These are phyloP conservation scores for Penicillium sclerotiorum DNA, from an alignment of 2,329 filamentous ascomycete species.

Conservation along the genomic window DNA sequence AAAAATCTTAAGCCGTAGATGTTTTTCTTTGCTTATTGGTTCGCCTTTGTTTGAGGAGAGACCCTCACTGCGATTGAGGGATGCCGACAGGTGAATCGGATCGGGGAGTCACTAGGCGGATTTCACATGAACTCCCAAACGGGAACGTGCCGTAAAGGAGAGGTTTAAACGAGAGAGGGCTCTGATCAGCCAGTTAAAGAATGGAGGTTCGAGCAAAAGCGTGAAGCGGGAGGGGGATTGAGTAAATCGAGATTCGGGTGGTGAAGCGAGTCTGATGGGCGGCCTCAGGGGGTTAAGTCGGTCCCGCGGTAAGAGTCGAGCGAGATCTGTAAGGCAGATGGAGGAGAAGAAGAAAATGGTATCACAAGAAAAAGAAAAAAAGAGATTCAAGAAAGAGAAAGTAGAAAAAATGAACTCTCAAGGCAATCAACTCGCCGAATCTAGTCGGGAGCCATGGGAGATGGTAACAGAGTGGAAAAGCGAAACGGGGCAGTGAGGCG, in stretches of 20 bases:
- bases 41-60: too few relatives aligned
- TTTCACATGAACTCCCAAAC: neutral
- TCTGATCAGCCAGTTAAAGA: slow-evolving; percentile 13
- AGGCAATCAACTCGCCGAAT: slow-evolving; percentile 17
- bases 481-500: slow-evolving; percentile 27
- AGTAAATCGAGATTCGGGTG: neutral
- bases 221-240: slow-evolving; percentile 10
- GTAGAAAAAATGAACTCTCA: slow-evolving; percentile 15
- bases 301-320: neutral
- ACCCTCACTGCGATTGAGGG: too few relatives aligned
- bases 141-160: neutral
- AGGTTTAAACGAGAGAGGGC: neutral
- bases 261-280: neutral
- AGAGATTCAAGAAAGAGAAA: slow-evolving; percentile 14
- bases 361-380: slow-evolving; percentile 12
- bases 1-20: too few relatives aligned
- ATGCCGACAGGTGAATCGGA: neutral
- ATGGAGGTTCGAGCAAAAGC: slow-evolving; percentile 9
- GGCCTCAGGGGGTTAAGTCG: slow-evolving; percentile 17
- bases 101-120: neutral
- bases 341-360: slow-evolving; percentile 9
- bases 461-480: slow-evolving; percentile 11
- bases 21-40: too few relatives aligned
- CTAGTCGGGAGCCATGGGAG: slow-evolving; percentile 31
- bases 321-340: neutral